Evolutionary conservation across 1,284 basidiomycete species (phyloP).

Genomic region (Earliella scabrosa): DNA sequence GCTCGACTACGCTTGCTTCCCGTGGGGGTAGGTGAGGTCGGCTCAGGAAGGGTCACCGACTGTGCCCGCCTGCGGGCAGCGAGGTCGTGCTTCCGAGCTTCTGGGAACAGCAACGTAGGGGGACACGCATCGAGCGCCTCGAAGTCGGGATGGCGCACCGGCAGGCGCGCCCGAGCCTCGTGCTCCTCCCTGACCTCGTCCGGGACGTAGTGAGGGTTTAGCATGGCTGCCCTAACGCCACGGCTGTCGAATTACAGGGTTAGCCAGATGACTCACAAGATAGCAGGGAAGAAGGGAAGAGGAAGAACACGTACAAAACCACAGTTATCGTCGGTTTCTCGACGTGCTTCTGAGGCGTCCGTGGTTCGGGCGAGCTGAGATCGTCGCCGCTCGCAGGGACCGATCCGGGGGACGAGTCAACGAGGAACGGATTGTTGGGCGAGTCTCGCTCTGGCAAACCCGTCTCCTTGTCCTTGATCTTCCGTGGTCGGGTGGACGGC

Average conservation of each 20-base stretch:
- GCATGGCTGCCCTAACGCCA: conserved; percentile 51
- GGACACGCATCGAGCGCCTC: conserved; percentile 49
- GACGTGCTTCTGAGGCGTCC: conserved; percentile 29
- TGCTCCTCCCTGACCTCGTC: conserved; percentile 28
- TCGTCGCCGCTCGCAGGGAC: conserved; percentile 14
- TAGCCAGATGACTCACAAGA: not conserved
- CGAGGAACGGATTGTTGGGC: conserved; percentile 57
- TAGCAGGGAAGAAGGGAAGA: not conserved
- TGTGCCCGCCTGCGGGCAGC: conserved; percentile 17
- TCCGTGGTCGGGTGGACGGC: not conserved
- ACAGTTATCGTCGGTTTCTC: conserved; percentile 57
- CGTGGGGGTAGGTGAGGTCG: conserved; percentile 12
- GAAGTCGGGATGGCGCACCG: conserved; percentile 55
- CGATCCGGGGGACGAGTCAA: conserved; percentile 17
- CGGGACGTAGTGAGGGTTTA: conserved; percentile 54
- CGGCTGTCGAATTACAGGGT: conserved; percentile 43
- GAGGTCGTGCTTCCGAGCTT: conserved; percentile 28
- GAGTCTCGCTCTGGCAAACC: conserved; percentile 49
- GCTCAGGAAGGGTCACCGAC: not conserved
- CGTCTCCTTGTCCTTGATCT: conserved; percentile 15
- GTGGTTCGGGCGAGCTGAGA: conserved; percentile 19
- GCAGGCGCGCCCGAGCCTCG: conserved; percentile 48
- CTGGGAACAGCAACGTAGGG: conserved; percentile 54
- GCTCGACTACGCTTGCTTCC: conserved; percentile 10
- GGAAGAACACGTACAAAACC: conserved; percentile 57